Percentiles rank a stretch among this genome's conserved stretches.
These are phyloP conservation scores for Inga oerstediana DNA, from an alignment of 306 rosid genomes.

Conservation along the genomic window DNA sequence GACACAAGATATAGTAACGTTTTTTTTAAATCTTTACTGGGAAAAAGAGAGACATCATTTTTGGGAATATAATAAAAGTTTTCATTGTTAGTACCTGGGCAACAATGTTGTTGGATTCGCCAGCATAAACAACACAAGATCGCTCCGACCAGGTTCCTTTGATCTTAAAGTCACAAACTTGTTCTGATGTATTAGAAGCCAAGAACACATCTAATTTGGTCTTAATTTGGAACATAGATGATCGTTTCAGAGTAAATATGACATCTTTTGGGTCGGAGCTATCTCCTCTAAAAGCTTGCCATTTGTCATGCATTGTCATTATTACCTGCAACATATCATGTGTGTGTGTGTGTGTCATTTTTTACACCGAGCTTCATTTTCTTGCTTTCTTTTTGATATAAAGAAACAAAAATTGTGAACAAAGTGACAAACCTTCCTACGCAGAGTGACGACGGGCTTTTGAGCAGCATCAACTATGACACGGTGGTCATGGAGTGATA, in stretches of 20 bases:
- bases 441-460: slow-evolving; percentile 36
- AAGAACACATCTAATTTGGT: slow-evolving; percentile 38
- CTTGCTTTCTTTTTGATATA: too few relatives aligned
- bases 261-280: slow-evolving; percentile 40
- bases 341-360: too few relatives aligned
- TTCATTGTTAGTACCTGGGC: slow-evolving; percentile 37
- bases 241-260: slow-evolving; percentile 42
- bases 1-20: too few relatives aligned
- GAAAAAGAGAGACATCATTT: too few relatives aligned
- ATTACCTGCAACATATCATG: slow-evolving; percentile 23
- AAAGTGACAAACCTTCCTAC: slow-evolving; percentile 39
- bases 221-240: slow-evolving; percentile 41
- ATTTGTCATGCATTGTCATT: slow-evolving; percentile 41
- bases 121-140: slow-evolving; percentile 42
- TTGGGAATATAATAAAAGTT: too few relatives aligned
- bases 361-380: neutral
- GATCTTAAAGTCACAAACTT: slow-evolving; percentile 38
- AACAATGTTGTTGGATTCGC: slow-evolving; percentile 43
- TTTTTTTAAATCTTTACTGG: too few relatives aligned
- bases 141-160: slow-evolving; percentile 33
- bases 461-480: slow-evolving; percentile 50
- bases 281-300: slow-evolving; percentile 64
- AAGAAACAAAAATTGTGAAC: too few relatives aligned
- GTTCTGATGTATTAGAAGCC: slow-evolving; percentile 42
- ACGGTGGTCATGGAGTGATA: slow-evolving; percentile 41